phyloP scores from a whole-genome alignment of 805 yeast genomes.

The Kodamaea kaohsiungensis region DNA sequence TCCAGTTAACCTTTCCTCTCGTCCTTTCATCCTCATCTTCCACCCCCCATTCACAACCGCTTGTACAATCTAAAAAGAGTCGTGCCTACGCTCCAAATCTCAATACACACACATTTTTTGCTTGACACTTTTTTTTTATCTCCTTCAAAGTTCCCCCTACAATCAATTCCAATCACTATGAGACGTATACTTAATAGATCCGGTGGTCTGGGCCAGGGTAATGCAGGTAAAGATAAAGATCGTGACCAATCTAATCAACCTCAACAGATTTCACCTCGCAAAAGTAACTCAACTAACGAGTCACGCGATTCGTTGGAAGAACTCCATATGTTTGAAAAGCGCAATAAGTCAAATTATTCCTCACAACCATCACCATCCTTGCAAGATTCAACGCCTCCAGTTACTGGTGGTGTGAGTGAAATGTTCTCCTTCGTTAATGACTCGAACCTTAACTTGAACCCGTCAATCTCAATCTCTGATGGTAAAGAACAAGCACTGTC shows the following conservation, averaged over 20 bases:
- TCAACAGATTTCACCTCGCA: constrained; percentile 8
- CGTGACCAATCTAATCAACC: not conserved
- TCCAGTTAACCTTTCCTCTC: not conserved
- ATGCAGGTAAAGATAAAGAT: not conserved
- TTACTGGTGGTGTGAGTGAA: not conserved
- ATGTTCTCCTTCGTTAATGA: constrained; percentile 28
- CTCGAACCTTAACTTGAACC: constrained; percentile 35
- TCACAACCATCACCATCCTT: not conserved
- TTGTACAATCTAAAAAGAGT: not conserved
- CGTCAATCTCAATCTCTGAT: constrained; percentile 26
- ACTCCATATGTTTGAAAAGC: constrained; percentile 29
- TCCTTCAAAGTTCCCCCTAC: not conserved
- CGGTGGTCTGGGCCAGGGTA: constrained; percentile 2
- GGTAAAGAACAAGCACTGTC: constrained; percentile 16
- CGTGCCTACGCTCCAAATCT: not conserved
- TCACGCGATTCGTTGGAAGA: constrained; percentile 31
- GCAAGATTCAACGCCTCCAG: not conserved
- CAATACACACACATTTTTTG: not conserved
- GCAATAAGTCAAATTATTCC: not conserved
- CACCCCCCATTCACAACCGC: not conserved
- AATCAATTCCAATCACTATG: constrained; percentile 7
- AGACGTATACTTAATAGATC: constrained; percentile 13
- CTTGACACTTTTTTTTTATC: not conserved
- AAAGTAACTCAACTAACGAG: constrained; percentile 13
- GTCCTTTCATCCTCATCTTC: not conserved